Conservation (phyloP, 768 basidiomycete species). For the Lactarius hengduanensis region DNA sequence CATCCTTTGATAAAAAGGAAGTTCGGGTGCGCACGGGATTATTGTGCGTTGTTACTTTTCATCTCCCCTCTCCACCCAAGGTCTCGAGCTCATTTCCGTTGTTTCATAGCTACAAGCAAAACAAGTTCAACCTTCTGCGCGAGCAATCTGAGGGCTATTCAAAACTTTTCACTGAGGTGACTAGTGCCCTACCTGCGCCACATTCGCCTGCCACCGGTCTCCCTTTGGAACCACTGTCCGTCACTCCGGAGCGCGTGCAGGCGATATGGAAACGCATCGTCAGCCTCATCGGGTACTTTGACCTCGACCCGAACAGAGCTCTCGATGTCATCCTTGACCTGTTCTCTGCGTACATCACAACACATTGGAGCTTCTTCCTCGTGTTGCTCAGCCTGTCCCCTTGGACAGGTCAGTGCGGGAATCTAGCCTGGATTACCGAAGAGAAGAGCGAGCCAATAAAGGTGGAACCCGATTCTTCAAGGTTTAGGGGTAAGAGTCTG, state of each 20-base stretch:
- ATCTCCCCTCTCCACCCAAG: not conserved
- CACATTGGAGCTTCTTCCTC: constrained; percentile 88
- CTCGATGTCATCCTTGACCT: constrained; percentile 93
- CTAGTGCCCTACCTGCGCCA: constrained; percentile 69
- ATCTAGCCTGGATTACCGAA: constrained; percentile 20
- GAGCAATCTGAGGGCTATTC: constrained; percentile 98
- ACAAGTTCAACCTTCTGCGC: constrained; percentile 95
- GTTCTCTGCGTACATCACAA: constrained; percentile 74
- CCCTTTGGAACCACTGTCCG: constrained; percentile 56
- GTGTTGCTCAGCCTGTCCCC: constrained; percentile 83
- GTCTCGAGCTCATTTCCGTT: not conserved
- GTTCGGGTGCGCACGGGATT: constrained; percentile 76
- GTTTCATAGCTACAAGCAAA: constrained; percentile 83
- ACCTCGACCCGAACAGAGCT: constrained; percentile 91
- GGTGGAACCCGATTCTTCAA: constrained; percentile 24
- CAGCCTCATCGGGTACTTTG: constrained; percentile 92
- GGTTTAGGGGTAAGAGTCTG: constrained; percentile 57
- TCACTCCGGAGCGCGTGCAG: constrained; percentile 62
- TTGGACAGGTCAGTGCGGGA: constrained; percentile 47
- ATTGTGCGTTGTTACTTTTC: constrained; percentile 54
- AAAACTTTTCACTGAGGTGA: constrained; percentile 83
- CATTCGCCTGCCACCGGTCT: constrained; percentile 67
- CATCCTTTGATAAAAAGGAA: constrained; percentile 71
- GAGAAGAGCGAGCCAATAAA: constrained; percentile 16
- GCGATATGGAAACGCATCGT: constrained; percentile 82